Percentiles rank a stretch among this genome's conserved stretches.
phyloP scores from a whole-genome alignment of 139 green algal species.

The Ettlia oleoabundans region DNA sequence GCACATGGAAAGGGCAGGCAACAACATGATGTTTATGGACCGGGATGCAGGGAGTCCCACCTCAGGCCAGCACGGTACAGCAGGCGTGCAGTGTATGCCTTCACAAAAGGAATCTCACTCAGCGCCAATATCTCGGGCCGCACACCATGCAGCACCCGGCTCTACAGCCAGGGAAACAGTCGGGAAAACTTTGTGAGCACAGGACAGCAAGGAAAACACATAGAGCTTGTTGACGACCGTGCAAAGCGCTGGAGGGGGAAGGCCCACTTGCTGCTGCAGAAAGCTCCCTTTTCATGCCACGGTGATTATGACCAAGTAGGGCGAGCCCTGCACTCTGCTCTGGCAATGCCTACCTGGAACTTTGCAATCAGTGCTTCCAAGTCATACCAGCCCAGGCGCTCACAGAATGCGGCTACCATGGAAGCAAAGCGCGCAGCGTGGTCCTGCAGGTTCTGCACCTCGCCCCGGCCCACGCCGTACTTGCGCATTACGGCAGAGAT shows the following conservation, averaged over 20 bases:
- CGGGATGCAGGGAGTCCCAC: too few species aligned
- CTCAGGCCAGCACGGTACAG: slow-evolving; percentile 84
- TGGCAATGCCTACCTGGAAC: slow-evolving; percentile 66
- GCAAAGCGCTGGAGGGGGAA: background rate
- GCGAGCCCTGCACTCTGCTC: background rate
- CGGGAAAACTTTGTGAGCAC: background rate
- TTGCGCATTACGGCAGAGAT: slow-evolving; percentile 56
- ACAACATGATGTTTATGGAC: too few species aligned
- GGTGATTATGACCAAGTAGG: too few species aligned
- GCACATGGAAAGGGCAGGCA: too few species aligned
- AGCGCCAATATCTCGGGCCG: slow-evolving; percentile 79
- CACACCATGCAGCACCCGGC: slow-evolving; percentile 69
- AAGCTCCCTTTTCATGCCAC: background rate
- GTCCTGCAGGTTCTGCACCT: slow-evolving; percentile 58
- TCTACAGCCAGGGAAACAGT: background rate
- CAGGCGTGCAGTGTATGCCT: slow-evolving; percentile 65
- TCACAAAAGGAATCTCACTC: slow-evolving; percentile 75
- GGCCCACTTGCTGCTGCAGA: background rate
- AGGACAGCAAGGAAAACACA: background rate
- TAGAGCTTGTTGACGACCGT: background rate
- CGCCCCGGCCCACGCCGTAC: slow-evolving; percentile 53
- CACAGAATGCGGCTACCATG: slow-evolving; percentile 85
- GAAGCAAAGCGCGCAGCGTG: slow-evolving; percentile 56
- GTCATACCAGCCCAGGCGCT: slow-evolving; percentile 74
- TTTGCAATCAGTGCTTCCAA: slow-evolving; percentile 79